Percentiles rank a stretch among this genome's conserved stretches.
These are phyloP conservation scores for Colletotrichum sp. DNA, from an alignment of 2,329 filamentous ascomycete species.

Conservation along the genomic window DNA sequence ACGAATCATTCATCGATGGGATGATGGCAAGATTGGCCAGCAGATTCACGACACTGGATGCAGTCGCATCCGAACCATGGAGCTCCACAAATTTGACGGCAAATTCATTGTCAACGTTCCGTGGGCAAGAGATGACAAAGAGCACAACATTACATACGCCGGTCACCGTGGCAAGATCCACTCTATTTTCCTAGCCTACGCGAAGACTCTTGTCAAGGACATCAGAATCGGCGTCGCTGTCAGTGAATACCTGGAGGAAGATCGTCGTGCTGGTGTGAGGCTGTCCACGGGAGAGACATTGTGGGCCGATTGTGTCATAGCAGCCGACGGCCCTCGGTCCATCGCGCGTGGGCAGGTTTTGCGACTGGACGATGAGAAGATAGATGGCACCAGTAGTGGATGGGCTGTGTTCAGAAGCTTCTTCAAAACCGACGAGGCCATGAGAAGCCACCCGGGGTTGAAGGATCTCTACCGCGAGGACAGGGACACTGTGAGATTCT, in stretches of 20 bases:
- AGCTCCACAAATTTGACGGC: neutral
- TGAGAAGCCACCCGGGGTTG: neutral
- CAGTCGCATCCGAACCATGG: neutral
- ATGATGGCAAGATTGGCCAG: slow-evolving; percentile 40
- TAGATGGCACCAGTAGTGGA: neutral
- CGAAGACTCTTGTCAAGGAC: neutral
- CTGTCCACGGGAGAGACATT: neutral
- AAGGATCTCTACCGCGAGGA: neutral
- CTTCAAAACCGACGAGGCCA: neutral
- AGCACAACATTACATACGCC: neutral
- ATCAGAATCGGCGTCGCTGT: neutral
- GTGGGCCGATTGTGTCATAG: neutral
- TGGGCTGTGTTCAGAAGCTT: neutral
- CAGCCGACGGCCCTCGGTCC: neutral
- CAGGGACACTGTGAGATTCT: neutral
- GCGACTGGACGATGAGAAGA: neutral
- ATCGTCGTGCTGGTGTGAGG: neutral
- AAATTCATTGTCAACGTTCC: neutral
- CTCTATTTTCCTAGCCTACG: neutral
- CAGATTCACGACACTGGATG: neutral
- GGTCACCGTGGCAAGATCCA: neutral
- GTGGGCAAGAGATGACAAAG: neutral
- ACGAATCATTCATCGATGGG: slow-evolving; percentile 62
- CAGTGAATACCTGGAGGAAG: neutral
- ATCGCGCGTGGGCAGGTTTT: neutral